Percentiles rank a stretch among this genome's conserved stretches.
These are phyloP conservation scores for Gossypium trilobum DNA, from an alignment of 441 rosid genomes.

Conservation along the genomic window DNA sequence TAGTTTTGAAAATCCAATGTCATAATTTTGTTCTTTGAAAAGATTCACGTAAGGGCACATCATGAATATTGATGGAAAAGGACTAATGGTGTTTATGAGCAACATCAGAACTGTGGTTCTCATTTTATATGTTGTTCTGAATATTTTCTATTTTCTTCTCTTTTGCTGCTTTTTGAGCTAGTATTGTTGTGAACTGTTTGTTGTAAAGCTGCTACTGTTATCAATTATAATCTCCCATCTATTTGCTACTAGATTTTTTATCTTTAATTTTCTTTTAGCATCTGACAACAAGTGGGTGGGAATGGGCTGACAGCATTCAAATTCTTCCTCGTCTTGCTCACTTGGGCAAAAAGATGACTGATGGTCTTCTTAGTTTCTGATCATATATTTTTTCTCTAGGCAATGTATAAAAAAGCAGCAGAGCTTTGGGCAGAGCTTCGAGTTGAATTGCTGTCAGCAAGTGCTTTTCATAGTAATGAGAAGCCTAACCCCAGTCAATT, in stretches of 20 bases:
- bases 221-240: neutral
- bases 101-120: neutral
- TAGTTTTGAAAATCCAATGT: neutral
- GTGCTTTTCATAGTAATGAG: conserved; percentile 70
- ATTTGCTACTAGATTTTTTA: neutral
- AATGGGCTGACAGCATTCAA: neutral
- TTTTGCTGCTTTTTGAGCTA: neutral
- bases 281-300: neutral
- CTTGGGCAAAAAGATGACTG: neutral
- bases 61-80: neutral
- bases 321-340: neutral
- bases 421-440: conserved; percentile 99
- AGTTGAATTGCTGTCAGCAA: conserved; percentile 85
- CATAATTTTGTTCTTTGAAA: neutral
- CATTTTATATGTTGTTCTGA: neutral
- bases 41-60: neutral
- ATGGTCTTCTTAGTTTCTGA: conserved; percentile 11
- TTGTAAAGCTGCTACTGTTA: neutral
- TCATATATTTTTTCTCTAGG: conserved; percentile 32
- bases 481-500: conserved; percentile 78
- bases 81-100: neutral
- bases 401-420: conserved; percentile 87
- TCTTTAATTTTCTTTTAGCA: neutral
- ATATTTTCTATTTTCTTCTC: neutral
- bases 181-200: neutral